Percentiles rank a stretch among this genome's conserved stretches.
These are phyloP conservation scores for Gleditsia sinensis DNA, from an alignment of 306 rosid species.

Conservation along the genomic window DNA sequence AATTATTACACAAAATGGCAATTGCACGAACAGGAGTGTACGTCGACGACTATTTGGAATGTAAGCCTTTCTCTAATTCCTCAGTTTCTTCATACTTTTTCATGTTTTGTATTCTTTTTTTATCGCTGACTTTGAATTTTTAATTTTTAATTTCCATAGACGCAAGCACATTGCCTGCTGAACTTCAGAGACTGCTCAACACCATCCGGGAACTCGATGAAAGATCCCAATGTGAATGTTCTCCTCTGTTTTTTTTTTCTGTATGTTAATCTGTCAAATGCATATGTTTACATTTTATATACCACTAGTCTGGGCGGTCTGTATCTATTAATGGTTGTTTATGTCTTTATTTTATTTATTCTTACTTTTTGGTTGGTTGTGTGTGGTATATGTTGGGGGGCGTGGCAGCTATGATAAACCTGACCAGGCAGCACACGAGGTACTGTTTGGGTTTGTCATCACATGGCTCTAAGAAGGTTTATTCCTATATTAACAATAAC, in stretches of 20 bases:
- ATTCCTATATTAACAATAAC: conserved; percentile 44
- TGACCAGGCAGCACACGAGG: conserved; percentile 87
- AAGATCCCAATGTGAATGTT: conserved; percentile 77
- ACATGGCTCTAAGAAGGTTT: conserved; percentile 76
- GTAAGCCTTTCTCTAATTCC: conserved; percentile 38
- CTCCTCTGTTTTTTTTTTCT: not conserved
- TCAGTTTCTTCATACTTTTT: not conserved
- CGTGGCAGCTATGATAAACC: conserved; percentile 81
- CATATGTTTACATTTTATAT: not conserved
- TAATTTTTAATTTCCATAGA: conserved; percentile 48
- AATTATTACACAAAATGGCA: conserved; percentile 58
- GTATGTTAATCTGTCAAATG: not conserved
- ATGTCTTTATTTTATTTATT: not conserved
- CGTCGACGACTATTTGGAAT: conserved; percentile 93
- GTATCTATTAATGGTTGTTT: not conserved
- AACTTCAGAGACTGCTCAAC: conserved; percentile 93
- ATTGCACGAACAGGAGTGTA: conserved; percentile 93
- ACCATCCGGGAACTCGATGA: conserved; percentile 95
- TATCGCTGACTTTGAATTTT: not conserved
- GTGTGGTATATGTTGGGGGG: not conserved
- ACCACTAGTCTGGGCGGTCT: not conserved
- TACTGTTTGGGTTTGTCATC: conserved; percentile 84
- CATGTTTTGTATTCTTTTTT: not conserved
- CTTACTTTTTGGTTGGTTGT: not conserved
- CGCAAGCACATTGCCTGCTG: conserved; percentile 91